These are phyloP conservation scores for Fistulifera solaris DNA, from an alignment of 108 stramenopile genomes.

Conservation along the genomic window DNA sequence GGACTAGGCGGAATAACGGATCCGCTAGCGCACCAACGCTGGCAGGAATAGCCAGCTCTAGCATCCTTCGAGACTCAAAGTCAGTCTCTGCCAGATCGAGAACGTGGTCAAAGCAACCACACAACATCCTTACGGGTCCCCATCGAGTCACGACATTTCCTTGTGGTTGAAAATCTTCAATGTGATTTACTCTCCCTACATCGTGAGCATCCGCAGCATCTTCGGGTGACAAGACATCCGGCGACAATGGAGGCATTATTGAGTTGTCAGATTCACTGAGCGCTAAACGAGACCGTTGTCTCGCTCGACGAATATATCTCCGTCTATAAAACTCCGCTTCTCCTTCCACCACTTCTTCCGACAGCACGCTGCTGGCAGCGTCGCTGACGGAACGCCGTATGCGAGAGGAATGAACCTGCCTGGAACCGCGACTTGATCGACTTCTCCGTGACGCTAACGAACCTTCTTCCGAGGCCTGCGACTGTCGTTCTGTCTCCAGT, in stretches of 20 bases:
- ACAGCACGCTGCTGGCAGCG: conserved; percentile 26
- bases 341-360: conserved; percentile 12
- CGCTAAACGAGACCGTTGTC: conserved; percentile 3
- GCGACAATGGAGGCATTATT: conserved; percentile 23
- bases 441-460: too few relatives aligned
- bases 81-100: conserved; percentile 26
- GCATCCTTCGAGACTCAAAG: conserved; percentile 21
- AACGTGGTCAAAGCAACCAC: conserved; percentile 7
- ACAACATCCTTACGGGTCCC: too few relatives aligned
- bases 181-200: conserved; percentile 23
- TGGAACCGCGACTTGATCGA: too few relatives aligned
- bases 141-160: background rate
- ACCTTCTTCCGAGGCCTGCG: too few relatives aligned
- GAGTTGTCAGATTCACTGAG: conserved; percentile 8
- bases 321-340: conserved; percentile 12
- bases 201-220: conserved; percentile 53
- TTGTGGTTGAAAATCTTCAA: background rate
- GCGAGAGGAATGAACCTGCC: too few relatives aligned
- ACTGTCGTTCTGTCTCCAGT: too few relatives aligned
- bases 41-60: conserved; percentile 22
- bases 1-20: conserved; percentile 22
- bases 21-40: conserved; percentile 31
- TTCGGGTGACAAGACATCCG: conserved; percentile 41
- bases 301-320: conserved; percentile 3
- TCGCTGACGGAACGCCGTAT: conserved; percentile 21